Evolutionary conservation across 2,329 filamentous ascomycete species (phyloP), one percentile per base, ranked within the genome.

Genomic region (Pleurostoma richardsiae): DNA sequence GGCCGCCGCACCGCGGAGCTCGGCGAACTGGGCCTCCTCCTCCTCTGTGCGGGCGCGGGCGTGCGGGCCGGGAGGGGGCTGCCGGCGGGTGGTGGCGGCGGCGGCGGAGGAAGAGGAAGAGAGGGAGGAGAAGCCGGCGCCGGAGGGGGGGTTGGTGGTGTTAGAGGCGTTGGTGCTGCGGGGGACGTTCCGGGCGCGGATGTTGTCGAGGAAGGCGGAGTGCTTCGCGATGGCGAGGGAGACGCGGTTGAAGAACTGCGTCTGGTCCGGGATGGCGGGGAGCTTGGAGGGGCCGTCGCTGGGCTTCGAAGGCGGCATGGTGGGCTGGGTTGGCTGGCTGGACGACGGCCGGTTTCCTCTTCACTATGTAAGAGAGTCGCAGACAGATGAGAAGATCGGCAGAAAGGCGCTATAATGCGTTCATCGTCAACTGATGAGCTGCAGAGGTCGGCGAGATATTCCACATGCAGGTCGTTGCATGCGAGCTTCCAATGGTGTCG

Each of bases 191-290:
- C 52, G 52, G 42, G 61, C 56, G 33, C 43, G 46, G 40, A 57
- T 49, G 27, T 56, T 58, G 26, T 59, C 54, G 26, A 69, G 59
- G 46, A 70, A 55, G 29, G 59, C 58, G 4, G 62, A 54, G 47
- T 63, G 64, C 7, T 62, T 60, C 44, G 69, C 54, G 38, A 68
- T 52, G 53, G 65, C 59, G 44, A 74, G 61, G 47, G 67, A 64
- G 47, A 74, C 66, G 49, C 62, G 62, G 63, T 74, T 74, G 49
- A 67, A 59, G 42, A 70, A 54, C 46, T 65, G 58, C 52, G 63
- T 63, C 58, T 60, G 61, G 56, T 71, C 59, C 46, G 64, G 54
- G 28, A 67, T 66, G 42, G 65, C 57, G 42, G 69, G 68, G 42
- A 66, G 62, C 44, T 49, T 42, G 47, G 39, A 30, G n/a, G 49